Evolutionary conservation across 306 rosid genomes (phyloP).

Genomic region (Casuarina cunninghamiana): DNA sequence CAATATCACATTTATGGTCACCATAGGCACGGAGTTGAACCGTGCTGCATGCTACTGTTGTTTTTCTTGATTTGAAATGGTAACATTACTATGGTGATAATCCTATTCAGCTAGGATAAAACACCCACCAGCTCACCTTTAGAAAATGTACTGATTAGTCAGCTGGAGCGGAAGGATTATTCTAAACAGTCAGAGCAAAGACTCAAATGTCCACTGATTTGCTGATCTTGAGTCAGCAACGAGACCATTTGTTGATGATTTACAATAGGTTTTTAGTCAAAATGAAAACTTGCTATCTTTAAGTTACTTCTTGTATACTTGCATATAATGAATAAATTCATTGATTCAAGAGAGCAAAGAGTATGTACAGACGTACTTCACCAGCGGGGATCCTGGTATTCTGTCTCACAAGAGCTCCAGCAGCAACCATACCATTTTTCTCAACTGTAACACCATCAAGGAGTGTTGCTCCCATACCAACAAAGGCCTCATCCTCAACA

Average conservation of each 20-base stretch:
- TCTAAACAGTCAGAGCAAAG: not conserved
- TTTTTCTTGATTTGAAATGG: not conserved
- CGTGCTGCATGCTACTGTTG: not conserved
- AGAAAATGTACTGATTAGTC: not conserved
- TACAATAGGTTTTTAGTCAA: not conserved
- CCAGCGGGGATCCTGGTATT: slow-evolving; percentile 82
- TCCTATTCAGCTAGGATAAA: not conserved
- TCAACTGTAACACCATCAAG: slow-evolving; percentile 91
- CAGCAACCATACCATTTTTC: slow-evolving; percentile 91
- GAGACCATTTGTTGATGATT: not conserved
- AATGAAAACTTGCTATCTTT: not conserved
- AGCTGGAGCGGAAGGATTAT: not conserved
- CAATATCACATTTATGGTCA: not conserved
- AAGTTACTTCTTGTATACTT: not conserved
- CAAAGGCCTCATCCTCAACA: slow-evolving; percentile 91
- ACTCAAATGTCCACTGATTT: not conserved
- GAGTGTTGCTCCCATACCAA: slow-evolving; percentile 85
- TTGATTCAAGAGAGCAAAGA: not conserved
- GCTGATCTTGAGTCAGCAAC: not conserved
- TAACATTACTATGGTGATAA: not conserved
- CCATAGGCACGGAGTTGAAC: too few species aligned
- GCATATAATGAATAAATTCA: not conserved
- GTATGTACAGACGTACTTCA: slow-evolving; percentile 56
- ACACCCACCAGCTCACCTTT: not conserved
- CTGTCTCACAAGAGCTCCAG: slow-evolving; percentile 92